Conservation (phyloP, 2,329 filamentous ascomycete species). For the Cercospora berteroae region DNA sequence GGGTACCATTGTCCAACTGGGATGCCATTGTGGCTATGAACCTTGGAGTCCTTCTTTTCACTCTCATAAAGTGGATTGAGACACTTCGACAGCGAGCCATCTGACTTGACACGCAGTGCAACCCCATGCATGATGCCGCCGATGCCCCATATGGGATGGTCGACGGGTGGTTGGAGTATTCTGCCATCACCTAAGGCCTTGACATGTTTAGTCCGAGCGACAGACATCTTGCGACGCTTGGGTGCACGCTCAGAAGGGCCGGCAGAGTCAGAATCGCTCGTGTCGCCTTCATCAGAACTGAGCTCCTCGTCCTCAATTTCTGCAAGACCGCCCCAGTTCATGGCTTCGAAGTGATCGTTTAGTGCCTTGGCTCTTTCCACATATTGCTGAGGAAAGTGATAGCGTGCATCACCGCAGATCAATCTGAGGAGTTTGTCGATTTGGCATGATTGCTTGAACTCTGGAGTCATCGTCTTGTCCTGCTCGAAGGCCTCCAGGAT, state of each 20-base stretch:
- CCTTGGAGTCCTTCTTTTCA: constrained; percentile 19
- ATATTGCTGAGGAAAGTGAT: constrained; percentile 19
- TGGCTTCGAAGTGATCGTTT: constrained; percentile 21
- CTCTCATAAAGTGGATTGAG: constrained; percentile 16
- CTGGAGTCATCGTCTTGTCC: constrained; percentile 21
- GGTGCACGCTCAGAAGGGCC: not conserved
- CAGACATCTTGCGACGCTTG: constrained; percentile 6
- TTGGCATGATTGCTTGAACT: constrained; percentile 18
- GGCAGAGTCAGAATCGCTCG: not conserved
- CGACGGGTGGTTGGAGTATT: constrained; percentile 13
- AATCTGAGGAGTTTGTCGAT: constrained; percentile 19
- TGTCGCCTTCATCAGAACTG: not conserved
- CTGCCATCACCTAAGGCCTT: not conserved
- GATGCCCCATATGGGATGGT: constrained; percentile 29
- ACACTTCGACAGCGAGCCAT: constrained; percentile 7
- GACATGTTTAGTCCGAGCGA: not conserved
- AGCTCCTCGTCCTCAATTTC: not conserved
- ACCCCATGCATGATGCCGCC: constrained; percentile 33
- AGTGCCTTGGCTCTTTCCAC: constrained; percentile 20
- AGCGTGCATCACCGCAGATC: constrained; percentile 18
- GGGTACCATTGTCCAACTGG: constrained; percentile 30
- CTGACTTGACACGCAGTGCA: constrained; percentile 10
- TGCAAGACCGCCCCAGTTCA: constrained; percentile 24
- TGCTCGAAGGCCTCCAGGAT: constrained; percentile 25
- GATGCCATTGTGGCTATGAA: constrained; percentile 30